phyloP scores from a whole-genome alignment of 2,329 filamentous ascomycete genomes.

The Nothophaeocryptopus gaeumannii region DNA sequence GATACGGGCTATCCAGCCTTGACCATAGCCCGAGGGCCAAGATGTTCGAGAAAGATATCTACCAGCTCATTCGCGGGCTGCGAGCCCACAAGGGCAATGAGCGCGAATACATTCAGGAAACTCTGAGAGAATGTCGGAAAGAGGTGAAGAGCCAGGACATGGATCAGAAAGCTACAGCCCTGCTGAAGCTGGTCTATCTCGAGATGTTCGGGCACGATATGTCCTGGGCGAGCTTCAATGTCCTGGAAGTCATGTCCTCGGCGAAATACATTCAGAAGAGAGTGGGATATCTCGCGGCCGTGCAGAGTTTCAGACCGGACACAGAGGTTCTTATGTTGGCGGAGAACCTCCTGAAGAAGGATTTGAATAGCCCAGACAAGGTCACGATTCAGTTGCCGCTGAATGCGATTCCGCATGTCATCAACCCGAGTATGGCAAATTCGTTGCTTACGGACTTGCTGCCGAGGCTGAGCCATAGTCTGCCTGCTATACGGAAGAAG shows the following conservation, averaged over 20 bases:
- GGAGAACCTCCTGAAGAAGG: slow-evolving; percentile 95
- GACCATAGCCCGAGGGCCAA: slow-evolving; percentile 3
- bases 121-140: slow-evolving; percentile 88
- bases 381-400: slow-evolving; percentile 83
- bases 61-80: slow-evolving; percentile 95
- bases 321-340: slow-evolving; percentile 97
- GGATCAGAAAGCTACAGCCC: slow-evolving; percentile 93
- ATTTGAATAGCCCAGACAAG: slow-evolving; percentile 69
- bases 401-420: slow-evolving; percentile 86
- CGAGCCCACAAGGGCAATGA: slow-evolving; percentile 94
- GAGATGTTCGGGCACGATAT: slow-evolving; percentile 99
- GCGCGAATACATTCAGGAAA: slow-evolving; percentile 90
- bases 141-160: slow-evolving; percentile 93
- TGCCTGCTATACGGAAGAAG: slow-evolving; percentile 87
- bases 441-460: slow-evolving; percentile 84
- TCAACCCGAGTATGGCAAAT: slow-evolving; percentile 86
- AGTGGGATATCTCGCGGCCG: slow-evolving; percentile 89
- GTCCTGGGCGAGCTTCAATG: slow-evolving; percentile 98
- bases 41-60: slow-evolving; percentile 99
- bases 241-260: slow-evolving; percentile 98
- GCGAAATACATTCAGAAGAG: slow-evolving; percentile 92
- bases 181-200: slow-evolving; percentile 93
- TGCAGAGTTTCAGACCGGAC: slow-evolving; percentile 92
- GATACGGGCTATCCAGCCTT: neutral
- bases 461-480: slow-evolving; percentile 80